A percentile compares a stretch with the other conserved stretches of the same genome.
Evolutionary conservation across 306 rosid species (phyloP).

Genomic region (Pyrus bretschneideri): DNA sequence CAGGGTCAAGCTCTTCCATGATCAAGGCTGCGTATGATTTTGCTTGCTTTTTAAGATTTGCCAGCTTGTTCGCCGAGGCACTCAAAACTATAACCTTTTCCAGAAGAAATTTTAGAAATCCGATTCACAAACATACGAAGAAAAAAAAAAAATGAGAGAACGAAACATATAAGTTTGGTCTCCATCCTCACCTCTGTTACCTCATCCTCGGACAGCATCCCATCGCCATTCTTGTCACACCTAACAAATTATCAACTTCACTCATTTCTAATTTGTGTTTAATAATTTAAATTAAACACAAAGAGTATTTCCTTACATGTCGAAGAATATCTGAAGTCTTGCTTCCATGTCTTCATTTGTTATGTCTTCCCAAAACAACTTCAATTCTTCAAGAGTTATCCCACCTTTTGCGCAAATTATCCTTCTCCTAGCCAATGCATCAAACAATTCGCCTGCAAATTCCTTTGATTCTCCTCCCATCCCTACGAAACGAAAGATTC

Average conservation of each 20-base stretch:
- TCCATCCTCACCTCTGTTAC: constrained; percentile 65
- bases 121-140: constrained; percentile 6
- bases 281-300: not conserved
- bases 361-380: constrained; percentile 80
- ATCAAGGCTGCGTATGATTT: constrained; percentile 66
- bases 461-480: constrained; percentile 87
- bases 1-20: constrained; percentile 96
- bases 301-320: constrained; percentile 45
- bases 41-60: constrained; percentile 67
- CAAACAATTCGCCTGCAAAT: constrained; percentile 68
- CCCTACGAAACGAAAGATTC: constrained; percentile 36
- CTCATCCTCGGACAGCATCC: constrained; percentile 82
- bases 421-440: constrained; percentile 67
- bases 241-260: constrained; percentile 33
- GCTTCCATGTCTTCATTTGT: constrained; percentile 62
- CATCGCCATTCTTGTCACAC: constrained; percentile 99
- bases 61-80: constrained; percentile 80
- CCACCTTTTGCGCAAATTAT: constrained; percentile 29
- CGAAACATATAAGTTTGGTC: not conserved
- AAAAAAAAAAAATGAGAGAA: not conserved
- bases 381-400: constrained; percentile 40
- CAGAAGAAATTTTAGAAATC: constrained; percentile 19
- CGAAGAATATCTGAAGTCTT: constrained; percentile 87
- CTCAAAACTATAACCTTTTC: constrained; percentile 86
- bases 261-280: constrained; percentile 2